Evolutionary conservation across 1,284 basidiomycete genomes (phyloP).

Genomic region (Cerioporus squamosus): DNA sequence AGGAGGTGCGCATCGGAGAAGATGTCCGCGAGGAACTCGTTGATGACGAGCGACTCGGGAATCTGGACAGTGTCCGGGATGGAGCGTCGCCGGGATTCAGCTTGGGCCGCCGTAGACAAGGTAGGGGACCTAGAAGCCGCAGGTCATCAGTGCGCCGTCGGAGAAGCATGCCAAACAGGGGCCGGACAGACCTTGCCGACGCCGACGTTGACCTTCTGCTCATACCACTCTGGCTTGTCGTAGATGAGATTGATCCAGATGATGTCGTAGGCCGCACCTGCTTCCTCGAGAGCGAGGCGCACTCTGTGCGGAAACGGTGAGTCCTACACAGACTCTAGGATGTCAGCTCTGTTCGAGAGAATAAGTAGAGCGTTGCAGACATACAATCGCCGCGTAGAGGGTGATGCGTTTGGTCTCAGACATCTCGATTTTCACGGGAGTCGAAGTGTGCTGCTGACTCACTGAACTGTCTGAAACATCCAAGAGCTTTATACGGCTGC

Average conservation of each 20-base stretch:
- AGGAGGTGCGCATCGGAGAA: constrained; percentile 49
- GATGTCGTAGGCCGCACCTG: constrained; percentile 48
- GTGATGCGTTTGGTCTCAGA: constrained; percentile 38
- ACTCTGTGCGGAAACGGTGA: constrained; percentile 10
- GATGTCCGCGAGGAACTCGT: constrained; percentile 65
- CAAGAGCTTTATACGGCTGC: too few relatives aligned
- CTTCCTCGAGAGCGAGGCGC: constrained; percentile 57
- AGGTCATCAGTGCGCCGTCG: not conserved
- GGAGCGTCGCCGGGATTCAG: constrained; percentile 50
- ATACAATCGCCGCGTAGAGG: constrained; percentile 52
- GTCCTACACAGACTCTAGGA: not conserved
- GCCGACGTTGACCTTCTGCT: constrained; percentile 59
- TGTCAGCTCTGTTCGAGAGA: too few relatives aligned
- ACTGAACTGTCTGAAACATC: too few relatives aligned
- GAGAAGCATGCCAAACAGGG: too few relatives aligned
- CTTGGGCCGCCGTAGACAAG: constrained; percentile 39
- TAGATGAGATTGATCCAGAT: constrained; percentile 59
- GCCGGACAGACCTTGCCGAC: constrained; percentile 50
- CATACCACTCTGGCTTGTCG: constrained; percentile 69
- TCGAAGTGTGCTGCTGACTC: too few relatives aligned
- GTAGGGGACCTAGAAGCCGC: not conserved
- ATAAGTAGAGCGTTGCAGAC: too few relatives aligned
- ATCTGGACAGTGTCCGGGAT: constrained; percentile 60
- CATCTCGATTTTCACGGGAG: not conserved
- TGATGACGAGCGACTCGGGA: constrained; percentile 61